A percentile compares a stretch with the other conserved stretches of the same genome.
Conservation (phyloP, 768 basidiomycete species). For the Xanthoconium purpureum region DNA sequence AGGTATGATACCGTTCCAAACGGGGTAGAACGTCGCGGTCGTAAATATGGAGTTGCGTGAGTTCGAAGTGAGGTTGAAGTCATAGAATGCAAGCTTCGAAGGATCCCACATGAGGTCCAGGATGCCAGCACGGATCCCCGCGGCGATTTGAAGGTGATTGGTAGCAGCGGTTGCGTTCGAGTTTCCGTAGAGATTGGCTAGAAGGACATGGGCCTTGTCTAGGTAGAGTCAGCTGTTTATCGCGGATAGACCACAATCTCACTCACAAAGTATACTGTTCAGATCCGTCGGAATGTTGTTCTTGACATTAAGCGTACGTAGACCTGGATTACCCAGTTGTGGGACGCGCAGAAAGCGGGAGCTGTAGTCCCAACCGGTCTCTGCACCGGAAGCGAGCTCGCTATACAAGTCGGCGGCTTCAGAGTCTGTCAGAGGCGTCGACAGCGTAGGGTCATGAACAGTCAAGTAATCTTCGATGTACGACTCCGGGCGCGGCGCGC, state of each 20-base stretch:
- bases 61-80: conserved; percentile 76
- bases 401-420: conserved; percentile 69
- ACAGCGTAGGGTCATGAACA: conserved; percentile 59
- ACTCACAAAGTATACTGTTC: conserved; percentile 82
- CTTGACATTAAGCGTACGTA: conserved; percentile 70
- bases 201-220: conserved; percentile 63
- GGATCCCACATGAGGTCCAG: conserved; percentile 87
- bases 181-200: conserved; percentile 59
- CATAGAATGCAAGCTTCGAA: conserved; percentile 83
- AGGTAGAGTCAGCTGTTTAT: neutral
- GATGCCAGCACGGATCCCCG: conserved; percentile 60
- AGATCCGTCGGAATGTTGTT: conserved; percentile 72
- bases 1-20: conserved; percentile 87
- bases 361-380: conserved; percentile 56
- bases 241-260: neutral
- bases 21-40: conserved; percentile 77
- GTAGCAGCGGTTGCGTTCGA: conserved; percentile 42
- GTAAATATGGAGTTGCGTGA: conserved; percentile 64
- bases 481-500: conserved; percentile 86
- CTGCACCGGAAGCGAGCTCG: conserved; percentile 86
- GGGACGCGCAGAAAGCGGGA: conserved; percentile 41
- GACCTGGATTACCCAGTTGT: conserved; percentile 45
- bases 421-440: conserved; percentile 55
- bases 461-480: conserved; percentile 77
- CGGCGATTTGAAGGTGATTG: conserved; percentile 55